Percentiles rank a stretch among this genome's conserved stretches.
These are phyloP conservation scores for Asterochloris sp. DNA, from an alignment of 139 green algal species.

Conservation along the genomic window DNA sequence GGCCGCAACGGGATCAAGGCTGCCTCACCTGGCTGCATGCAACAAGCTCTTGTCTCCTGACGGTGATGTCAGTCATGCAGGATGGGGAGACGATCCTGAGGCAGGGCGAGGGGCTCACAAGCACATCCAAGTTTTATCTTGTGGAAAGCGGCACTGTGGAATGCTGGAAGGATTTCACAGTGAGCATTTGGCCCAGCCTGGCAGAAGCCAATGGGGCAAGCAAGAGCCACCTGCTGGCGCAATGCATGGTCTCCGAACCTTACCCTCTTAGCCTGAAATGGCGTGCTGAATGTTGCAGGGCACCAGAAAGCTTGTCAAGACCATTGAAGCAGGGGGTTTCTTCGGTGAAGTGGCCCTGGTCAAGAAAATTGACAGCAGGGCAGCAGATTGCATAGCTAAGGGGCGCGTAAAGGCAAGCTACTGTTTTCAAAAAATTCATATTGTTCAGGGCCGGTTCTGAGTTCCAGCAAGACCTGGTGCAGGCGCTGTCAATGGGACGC, in stretches of 20 bases:
- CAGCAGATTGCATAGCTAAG: constrained; percentile 49
- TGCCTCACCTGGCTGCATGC: not conserved
- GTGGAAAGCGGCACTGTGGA: constrained; percentile 46
- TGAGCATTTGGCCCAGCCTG: constrained; percentile 1
- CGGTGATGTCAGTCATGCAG: not conserved
- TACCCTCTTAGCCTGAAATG: too few species aligned
- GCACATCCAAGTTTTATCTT: constrained; percentile 58
- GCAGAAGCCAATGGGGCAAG: too few species aligned
- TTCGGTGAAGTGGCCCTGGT: constrained; percentile 65
- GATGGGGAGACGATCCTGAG: constrained; percentile 40
- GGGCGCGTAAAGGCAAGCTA: constrained; percentile 6
- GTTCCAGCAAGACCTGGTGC: not conserved
- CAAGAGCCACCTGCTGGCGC: too few species aligned
- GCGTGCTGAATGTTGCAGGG: constrained; percentile 24
- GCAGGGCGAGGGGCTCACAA: constrained; percentile 35
- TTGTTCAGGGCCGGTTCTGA: not conserved
- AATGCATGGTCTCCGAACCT: too few species aligned
- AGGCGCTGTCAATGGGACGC: constrained; percentile 43
- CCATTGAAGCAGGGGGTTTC: constrained; percentile 29
- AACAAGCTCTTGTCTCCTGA: not conserved
- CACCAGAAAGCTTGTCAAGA: constrained; percentile 34
- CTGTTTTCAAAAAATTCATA: not conserved
- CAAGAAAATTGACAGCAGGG: constrained; percentile 34
- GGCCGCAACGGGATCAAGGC: not conserved
- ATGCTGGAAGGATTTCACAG: constrained; percentile 44